Evolutionary conservation across 805 yeast species (phyloP).

Genomic region (Ogataea degrootiae): DNA sequence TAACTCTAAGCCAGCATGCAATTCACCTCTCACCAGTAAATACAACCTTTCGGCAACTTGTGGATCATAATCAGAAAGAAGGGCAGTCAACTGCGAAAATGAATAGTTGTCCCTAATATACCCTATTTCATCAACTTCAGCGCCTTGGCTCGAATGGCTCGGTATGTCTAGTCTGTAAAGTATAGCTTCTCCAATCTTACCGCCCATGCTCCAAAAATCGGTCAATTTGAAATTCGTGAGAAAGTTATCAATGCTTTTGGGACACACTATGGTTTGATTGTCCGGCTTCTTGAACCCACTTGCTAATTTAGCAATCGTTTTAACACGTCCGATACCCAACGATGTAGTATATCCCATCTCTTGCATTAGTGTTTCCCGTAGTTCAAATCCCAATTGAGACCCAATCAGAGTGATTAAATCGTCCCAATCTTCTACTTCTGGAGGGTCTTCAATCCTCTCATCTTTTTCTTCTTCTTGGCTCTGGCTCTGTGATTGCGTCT

Average conservation of each 20-base stretch:
- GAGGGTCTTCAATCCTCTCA: conserved; percentile 1
- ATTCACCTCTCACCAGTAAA: conserved; percentile 61
- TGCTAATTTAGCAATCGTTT: conserved; percentile 79
- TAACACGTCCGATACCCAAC: conserved; percentile 76
- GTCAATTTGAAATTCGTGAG: conserved; percentile 56
- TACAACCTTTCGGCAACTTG: conserved; percentile 51
- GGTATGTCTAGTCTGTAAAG: conserved; percentile 48
- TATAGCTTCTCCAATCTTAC: conserved; percentile 69
- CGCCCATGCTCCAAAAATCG: conserved; percentile 90
- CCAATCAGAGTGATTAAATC: conserved; percentile 69
- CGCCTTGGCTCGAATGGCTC: background rate
- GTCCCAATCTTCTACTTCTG: conserved; percentile 61
- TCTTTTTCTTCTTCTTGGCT: conserved; percentile 13
- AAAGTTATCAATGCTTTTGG: conserved; percentile 45
- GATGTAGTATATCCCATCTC: conserved; percentile 81
- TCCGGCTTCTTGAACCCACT: conserved; percentile 84
- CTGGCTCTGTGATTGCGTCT: too few relatives aligned
- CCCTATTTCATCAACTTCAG: conserved; percentile 30
- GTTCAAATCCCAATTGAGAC: conserved; percentile 48
- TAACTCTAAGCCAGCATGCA: conserved; percentile 47
- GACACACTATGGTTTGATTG: conserved; percentile 71
- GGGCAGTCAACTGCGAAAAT: conserved; percentile 29
- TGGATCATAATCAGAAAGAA: conserved; percentile 36
- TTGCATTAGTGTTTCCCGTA: conserved; percentile 48
- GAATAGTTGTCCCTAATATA: conserved; percentile 48